These are phyloP conservation scores for Aureobasidium sp. DNA, from an alignment of 2,329 filamentous ascomycete genomes.

Conservation along the genomic window DNA sequence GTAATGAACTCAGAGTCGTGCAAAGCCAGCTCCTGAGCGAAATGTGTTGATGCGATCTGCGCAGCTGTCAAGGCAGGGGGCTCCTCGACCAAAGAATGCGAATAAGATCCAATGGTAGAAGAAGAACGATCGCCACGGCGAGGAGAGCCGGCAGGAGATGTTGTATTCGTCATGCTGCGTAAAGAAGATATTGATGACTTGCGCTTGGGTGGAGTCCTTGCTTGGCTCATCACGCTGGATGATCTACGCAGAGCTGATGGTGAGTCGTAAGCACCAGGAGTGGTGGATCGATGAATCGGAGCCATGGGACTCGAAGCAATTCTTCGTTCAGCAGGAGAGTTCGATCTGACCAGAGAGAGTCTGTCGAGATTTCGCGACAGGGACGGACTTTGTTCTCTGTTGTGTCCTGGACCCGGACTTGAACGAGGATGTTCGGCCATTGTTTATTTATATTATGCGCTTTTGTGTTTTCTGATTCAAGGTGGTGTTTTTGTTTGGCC, in stretches of 20 bases:
- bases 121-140: constrained; percentile 24
- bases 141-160: constrained; percentile 12
- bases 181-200: constrained; percentile 19
- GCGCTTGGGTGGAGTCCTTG: constrained; percentile 13
- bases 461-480: not conserved
- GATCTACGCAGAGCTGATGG: constrained; percentile 7
- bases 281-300: constrained; percentile 3
- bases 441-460: constrained; percentile 1
- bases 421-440: constrained; percentile 17
- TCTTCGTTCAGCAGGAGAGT: constrained; percentile 5
- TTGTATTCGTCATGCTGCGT: constrained; percentile 10
- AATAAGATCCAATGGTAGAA: constrained; percentile 43
- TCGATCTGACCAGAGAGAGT: constrained; percentile 9
- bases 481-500: not conserved
- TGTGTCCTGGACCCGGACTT: constrained; percentile 2
- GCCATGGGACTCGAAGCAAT: constrained; percentile 13
- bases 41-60: constrained; percentile 59
- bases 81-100: constrained; percentile 37
- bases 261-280: constrained; percentile 7
- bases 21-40: constrained; percentile 14
- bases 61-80: constrained; percentile 54
- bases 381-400: constrained; percentile 16
- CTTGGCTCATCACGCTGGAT: constrained; percentile 17
- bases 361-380: constrained; percentile 17
- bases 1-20: constrained; percentile 27